phyloP scores from a whole-genome alignment of 352 stramenopile species.

The Phytophthora constricta region DNA sequence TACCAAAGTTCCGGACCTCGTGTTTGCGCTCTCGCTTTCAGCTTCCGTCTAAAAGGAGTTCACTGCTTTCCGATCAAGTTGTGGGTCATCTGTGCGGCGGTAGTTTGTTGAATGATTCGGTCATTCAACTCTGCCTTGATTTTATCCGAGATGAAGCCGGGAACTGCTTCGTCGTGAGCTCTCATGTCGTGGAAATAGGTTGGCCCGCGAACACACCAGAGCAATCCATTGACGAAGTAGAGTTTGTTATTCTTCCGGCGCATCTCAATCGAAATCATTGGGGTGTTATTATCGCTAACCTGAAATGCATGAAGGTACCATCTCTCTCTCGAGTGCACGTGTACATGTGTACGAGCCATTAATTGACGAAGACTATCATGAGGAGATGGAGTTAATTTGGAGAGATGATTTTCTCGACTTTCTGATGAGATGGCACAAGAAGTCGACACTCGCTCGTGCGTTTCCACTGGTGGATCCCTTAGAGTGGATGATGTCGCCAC shows the following conservation, averaged over 20 bases:
- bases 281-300: conserved; percentile 4
- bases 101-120: conserved; percentile 12
- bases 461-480: not conserved
- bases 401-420: not conserved
- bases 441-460: not conserved
- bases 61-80: conserved; percentile 8
- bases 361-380: conserved; percentile 8
- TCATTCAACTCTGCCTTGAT: conserved; percentile 9
- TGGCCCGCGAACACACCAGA: not conserved
- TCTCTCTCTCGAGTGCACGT: not conserved
- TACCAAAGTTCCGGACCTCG: conserved; percentile 10
- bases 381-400: conserved; percentile 1
- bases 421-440: not conserved
- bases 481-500: not conserved
- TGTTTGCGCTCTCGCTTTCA: not conserved
- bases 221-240: not conserved
- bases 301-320: not conserved
- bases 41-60: not conserved
- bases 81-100: conserved; percentile 9
- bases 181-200: not conserved
- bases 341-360: conserved; percentile 13
- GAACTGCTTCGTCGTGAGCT: conserved; percentile 1
- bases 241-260: conserved; percentile 7
- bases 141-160: not conserved
- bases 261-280: conserved; percentile 18